Base-by-base conservation (phyloP, 345 rosid species). In the Schrenkiella parvula region DNA sequence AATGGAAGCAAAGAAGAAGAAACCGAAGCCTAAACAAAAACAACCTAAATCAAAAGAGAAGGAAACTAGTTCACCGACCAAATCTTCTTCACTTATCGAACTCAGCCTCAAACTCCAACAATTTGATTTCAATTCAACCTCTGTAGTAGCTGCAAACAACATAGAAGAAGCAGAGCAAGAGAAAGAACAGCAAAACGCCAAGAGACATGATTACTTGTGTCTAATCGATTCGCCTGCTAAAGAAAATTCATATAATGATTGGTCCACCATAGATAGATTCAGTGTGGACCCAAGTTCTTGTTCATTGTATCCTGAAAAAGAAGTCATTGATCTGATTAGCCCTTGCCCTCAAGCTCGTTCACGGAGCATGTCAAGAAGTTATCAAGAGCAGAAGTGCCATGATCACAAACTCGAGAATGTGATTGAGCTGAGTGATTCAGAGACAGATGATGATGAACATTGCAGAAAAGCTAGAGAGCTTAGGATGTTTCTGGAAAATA, bases 341-440 rank as follows among this genome's bases (percentile, higher is more conserved):
- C 98, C 98, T 31, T 79, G 84, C 11, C 88, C 90, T 7, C 64
- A 48, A 44, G 37, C 60, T 34, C 76, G 47, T 0, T 4, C 52
- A 5, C 71, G 9, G 17, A 42, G 53, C 38, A 52, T 64, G 60
- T 51, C 79, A n/a, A 81, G 73, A 76, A 44, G 66, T 18, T 73
- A 46, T 39, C 64, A 57, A 47, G 79, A 71, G 38, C 68, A 50
- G 44, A 78, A 64, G 46, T 50, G 73, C 48, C 78, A 74, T 29
- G 32, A 56, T 25, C 66, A 71, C 31, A 44, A 72, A 42, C 72
- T 41, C 34, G 73, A 66, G 73, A 48, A 69, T 47, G 78, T 86
- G 66, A 80, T 93, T 18, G 80, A 87, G 73, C 81, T 89, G 81
- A 88, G 88, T 61, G 97, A 88, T 60, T 91, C 95, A 6, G 95